phyloP scores from a whole-genome alignment of 2,329 filamentous ascomycete genomes.

The Zelopaecilomyces penicillatus region DNA sequence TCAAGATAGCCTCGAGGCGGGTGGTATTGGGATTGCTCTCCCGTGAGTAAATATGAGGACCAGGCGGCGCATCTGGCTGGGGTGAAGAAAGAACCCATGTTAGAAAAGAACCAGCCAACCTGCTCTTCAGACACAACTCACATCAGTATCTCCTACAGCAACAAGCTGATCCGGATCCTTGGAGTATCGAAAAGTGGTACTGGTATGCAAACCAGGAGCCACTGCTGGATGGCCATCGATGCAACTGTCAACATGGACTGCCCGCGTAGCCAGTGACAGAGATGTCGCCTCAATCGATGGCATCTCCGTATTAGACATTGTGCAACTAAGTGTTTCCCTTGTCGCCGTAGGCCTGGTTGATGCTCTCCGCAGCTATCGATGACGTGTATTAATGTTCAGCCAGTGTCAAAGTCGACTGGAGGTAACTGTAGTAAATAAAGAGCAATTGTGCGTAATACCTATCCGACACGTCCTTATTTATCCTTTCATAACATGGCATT shows the following conservation, averaged over 20 bases:
- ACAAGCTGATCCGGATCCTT: conserved; percentile 58
- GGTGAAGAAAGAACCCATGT: conserved; percentile 6
- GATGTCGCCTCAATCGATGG: conserved; percentile 2
- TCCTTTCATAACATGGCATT: no score
- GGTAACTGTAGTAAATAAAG: no score
- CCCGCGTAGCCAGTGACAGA: conserved; percentile 54
- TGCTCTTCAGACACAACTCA: conserved; percentile 27
- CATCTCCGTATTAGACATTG: neutral
- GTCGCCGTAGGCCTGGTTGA: neutral
- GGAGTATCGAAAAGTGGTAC: conserved; percentile 82
- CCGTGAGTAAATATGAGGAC: conserved; percentile 78
- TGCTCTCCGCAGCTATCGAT: no score
- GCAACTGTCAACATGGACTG: conserved; percentile 75
- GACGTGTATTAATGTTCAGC: no score
- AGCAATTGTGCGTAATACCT: no score
- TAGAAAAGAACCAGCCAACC: neutral
- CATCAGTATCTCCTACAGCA: conserved; percentile 32
- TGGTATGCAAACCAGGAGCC: conserved; percentile 81
- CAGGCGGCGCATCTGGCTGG: conserved; percentile 41
- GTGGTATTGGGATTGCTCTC: conserved; percentile 69
- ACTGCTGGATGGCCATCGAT: conserved; percentile 70
- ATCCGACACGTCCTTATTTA: no score
- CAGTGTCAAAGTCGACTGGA: no score
- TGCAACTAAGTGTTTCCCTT: conserved; percentile 1
- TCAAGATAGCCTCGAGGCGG: conserved; percentile 77